A percentile compares a stretch with the other conserved stretches of the same genome.
Conservation (phyloP, 352 stramenopile species). For the Phytophthora pluvialis region DNA sequence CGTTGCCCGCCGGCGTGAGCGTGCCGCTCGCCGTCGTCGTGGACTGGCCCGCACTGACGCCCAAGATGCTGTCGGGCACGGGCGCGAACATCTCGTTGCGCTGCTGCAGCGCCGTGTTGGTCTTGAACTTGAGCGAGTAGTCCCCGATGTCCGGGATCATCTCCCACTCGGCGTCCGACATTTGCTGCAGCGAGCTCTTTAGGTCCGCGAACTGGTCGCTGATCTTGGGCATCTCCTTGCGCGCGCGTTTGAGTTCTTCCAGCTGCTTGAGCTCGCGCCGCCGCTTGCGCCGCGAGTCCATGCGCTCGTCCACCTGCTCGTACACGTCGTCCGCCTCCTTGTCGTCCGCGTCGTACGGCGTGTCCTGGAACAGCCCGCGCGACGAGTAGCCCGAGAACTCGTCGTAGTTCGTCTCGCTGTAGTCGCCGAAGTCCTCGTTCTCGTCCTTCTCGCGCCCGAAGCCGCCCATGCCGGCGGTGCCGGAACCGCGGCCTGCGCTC, state of each 20-base stretch:
- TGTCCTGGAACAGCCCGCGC: slow-evolving; percentile 89
- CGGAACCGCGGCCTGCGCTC: slow-evolving; percentile 71
- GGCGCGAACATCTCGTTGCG: slow-evolving; percentile 96
- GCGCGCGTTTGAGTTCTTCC: slow-evolving; percentile 87
- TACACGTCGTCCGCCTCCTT: slow-evolving; percentile 97
- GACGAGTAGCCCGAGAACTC: slow-evolving; percentile 91
- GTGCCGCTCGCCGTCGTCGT: slow-evolving; percentile 50
- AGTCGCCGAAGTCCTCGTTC: slow-evolving; percentile 88
- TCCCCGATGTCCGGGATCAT: slow-evolving; percentile 97
- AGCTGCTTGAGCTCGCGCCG: slow-evolving; percentile 84
- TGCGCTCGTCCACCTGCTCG: slow-evolving; percentile 95
- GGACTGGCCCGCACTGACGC: slow-evolving; percentile 45
- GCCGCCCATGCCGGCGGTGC: slow-evolving; percentile 80
- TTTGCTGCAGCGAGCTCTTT: slow-evolving; percentile 92
- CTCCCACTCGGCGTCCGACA: slow-evolving; percentile 96
- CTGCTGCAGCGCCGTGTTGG: slow-evolving; percentile 90
- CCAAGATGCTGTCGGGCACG: slow-evolving; percentile 94
- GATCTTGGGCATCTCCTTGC: slow-evolving; percentile 93
- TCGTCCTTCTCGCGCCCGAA: slow-evolving; percentile 89
- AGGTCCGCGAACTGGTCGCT: slow-evolving; percentile 98
- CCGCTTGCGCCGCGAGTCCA: slow-evolving; percentile 93
- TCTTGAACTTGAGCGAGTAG: slow-evolving; percentile 94
- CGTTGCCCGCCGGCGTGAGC: slow-evolving; percentile 52
- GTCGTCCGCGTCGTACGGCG: slow-evolving; percentile 97
- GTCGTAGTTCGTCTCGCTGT: slow-evolving; percentile 93